phyloP scores from a whole-genome alignment of 495 filamentous ascomycete species.

The Aspergillus campestris region DNA sequence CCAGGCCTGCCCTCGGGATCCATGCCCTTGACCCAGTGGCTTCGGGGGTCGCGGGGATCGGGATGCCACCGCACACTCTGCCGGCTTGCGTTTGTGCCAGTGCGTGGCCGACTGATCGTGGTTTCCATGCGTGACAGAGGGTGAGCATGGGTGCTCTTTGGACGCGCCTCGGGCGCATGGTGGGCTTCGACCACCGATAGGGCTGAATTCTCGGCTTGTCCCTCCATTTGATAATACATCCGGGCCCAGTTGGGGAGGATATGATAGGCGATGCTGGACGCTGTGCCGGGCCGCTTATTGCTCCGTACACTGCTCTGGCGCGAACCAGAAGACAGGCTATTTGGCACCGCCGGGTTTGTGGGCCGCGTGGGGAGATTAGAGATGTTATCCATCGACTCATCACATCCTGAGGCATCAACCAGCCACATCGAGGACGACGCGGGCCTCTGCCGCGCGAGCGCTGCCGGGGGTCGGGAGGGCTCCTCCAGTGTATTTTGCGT shows the following conservation, averaged over 20 bases:
- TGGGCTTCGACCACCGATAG: slow-evolving; percentile 27
- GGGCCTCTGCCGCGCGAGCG: slow-evolving; percentile 22
- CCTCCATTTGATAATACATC: slow-evolving; percentile 39
- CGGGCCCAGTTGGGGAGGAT: slow-evolving; percentile 38
- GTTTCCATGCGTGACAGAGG: slow-evolving; percentile 24
- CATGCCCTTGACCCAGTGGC: slow-evolving; percentile 31
- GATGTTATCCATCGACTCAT: slow-evolving; percentile 34
- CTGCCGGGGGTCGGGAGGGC: slow-evolving; percentile 16
- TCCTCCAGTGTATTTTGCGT: slow-evolving; percentile 13
- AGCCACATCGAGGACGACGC: slow-evolving; percentile 38
- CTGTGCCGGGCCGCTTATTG: slow-evolving; percentile 31
- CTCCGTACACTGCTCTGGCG: slow-evolving; percentile 32
- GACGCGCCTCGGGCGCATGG: slow-evolving; percentile 23
- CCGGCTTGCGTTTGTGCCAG: slow-evolving; percentile 10
- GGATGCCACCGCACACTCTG: slow-evolving; percentile 12
- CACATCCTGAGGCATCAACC: slow-evolving; percentile 31
- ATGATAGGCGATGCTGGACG: slow-evolving; percentile 48
- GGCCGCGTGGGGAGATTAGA: slow-evolving; percentile 32
- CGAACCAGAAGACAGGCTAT: slow-evolving; percentile 28
- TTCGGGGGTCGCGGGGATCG: slow-evolving; percentile 37
- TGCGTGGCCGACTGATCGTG: slow-evolving; percentile 12
- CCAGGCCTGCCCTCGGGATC: slow-evolving; percentile 17
- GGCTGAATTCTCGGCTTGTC: slow-evolving; percentile 21
- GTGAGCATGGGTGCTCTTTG: slow-evolving; percentile 25
- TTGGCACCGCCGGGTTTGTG: slow-evolving; percentile 23